phyloP scores from a whole-genome alignment of 2,329 filamentous ascomycete genomes.

The Phaeoacremonium minimum region DNA sequence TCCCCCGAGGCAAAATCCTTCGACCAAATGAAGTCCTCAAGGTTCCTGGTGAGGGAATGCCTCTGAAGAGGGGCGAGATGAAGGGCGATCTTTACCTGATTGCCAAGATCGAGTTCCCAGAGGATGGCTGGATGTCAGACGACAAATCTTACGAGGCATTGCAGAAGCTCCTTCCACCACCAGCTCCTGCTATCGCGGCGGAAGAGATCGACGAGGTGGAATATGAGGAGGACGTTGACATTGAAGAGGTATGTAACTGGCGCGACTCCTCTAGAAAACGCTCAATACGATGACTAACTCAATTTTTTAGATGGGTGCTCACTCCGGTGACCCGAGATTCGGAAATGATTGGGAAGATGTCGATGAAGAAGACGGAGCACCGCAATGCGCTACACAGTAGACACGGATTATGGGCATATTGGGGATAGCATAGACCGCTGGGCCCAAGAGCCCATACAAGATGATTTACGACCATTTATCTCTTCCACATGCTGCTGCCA shows the following conservation, averaged over 20 bases:
- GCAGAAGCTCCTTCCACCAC: conserved; percentile 69
- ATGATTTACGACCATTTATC: too few species aligned
- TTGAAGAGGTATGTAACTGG: conserved; percentile 71
- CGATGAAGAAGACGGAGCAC: conserved; percentile 59
- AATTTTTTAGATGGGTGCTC: conserved; percentile 60
- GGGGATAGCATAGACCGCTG: too few species aligned
- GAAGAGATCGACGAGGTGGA: conserved; percentile 83
- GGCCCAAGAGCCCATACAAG: too few species aligned
- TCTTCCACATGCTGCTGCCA: too few species aligned
- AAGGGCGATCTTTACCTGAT: conserved; percentile 86
- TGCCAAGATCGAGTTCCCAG: conserved; percentile 83
- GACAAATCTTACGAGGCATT: conserved; percentile 68
- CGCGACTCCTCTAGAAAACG: background rate
- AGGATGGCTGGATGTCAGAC: conserved; percentile 75
- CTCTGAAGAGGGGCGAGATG: conserved; percentile 75
- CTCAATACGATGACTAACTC: conserved; percentile 6
- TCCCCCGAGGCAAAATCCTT: conserved; percentile 77
- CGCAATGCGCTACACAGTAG: conserved; percentile 75
- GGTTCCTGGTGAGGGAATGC: conserved; percentile 90
- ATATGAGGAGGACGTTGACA: conserved; percentile 76
- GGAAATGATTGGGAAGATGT: conserved; percentile 68
- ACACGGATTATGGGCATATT: too few species aligned
- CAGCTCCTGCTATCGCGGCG: conserved; percentile 55
- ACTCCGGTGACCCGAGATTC: conserved; percentile 63
- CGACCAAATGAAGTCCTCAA: conserved; percentile 82